Evolutionary conservation across 768 basidiomycete genomes (phyloP), one percentile per base, ranked within the genome.

Genomic region (Thelephora ganbajun): DNA sequence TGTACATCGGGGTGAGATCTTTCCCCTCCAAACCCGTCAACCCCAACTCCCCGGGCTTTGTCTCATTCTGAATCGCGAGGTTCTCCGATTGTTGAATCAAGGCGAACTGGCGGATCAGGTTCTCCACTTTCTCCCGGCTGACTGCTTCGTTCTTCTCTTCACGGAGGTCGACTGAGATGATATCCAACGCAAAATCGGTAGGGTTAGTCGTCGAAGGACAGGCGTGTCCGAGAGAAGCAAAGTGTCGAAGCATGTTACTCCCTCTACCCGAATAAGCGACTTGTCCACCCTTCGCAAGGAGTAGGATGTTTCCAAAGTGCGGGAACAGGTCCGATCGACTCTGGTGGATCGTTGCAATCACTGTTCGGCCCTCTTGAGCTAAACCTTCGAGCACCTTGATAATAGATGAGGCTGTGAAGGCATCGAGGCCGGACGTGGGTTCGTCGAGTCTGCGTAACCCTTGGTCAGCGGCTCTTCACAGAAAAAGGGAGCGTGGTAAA

Each of bases 381-480:
- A 70, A 67, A 35, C 63, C 62, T 33, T 61, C 57, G 9, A 73
- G 59, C 3, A 63, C 64, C 48, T 67, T 57, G 67, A 72, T 70
- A 7, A 73, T 66, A 54, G 65, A 70, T 43, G 62, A 55, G 2
- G 72, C 71, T 11, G 67, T 70, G 52, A 65, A 66, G 0, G 66
- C 58, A 56, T 73, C 72, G 22, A 73, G 54, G 2, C 72, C 71
- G 16, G 50, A 51, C 23, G 53, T 51, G 42, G 30, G 39, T 37
- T n/a, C 23, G 13, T 46, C 20, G 14, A 26, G 13, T 39, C 43
- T 23, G 14, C 20, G 13, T 11, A 9, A 22, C 9, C 5, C 16
- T 41, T 14, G 16, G 14, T 16, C 7, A 18, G 39, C 16, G 22
- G 14, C 16, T 1, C 9, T 16, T 41, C 16, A 41, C 12, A 16